Evolutionary conservation across 257 asterid species (phyloP), one percentile per base, ranked within the genome.

Genomic region (Ballota nigra): DNA sequence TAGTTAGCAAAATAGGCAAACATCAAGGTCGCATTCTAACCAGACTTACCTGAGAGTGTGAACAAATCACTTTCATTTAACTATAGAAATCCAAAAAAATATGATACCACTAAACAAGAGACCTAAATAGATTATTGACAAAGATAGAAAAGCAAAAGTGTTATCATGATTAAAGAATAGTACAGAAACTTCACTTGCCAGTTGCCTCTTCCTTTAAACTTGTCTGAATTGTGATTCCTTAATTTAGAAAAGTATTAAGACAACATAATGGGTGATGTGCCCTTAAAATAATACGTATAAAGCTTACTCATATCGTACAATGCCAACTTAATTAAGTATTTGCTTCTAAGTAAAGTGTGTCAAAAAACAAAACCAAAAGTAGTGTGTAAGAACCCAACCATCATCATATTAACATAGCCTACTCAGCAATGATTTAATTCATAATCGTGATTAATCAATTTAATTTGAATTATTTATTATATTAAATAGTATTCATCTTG

Each of bases 291-390:
- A 65, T 20, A 47, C 36, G 72, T 66, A 20, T 38, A 73, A 70
- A 47, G 55, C 55, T 47, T 47, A 47, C 8, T n/a, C 22, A 47
- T 79, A 77, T 78, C 3, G 59, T 31, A 38, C 28, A 40, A 49
- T 64, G 11, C 8, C 38, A 79, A 65, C 41, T 69, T 79, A 71
- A 51, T 82, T 33, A 64, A 52, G 69, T 15, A 71, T 63, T 82
- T 73, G 81, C 85, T 82, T 82, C 47, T 49, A 80, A 78, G 84
- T 70, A 67, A 82, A 80, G 87, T 73, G 70, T 57, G 63, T 26
- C 22, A 23, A 2, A 47, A 47, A n/a, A n/a, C 9, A 47, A n/a
- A n/a, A n/a, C 19, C 1, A 5, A 47, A 47, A 47, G 55, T n/a
- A 47, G 55, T 47, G 55, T 47, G 52, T 43, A 43, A 15, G 52